Base-by-base conservation (phyloP, 1,284 basidiomycete genomes). In the Malassezia furfur region DNA sequence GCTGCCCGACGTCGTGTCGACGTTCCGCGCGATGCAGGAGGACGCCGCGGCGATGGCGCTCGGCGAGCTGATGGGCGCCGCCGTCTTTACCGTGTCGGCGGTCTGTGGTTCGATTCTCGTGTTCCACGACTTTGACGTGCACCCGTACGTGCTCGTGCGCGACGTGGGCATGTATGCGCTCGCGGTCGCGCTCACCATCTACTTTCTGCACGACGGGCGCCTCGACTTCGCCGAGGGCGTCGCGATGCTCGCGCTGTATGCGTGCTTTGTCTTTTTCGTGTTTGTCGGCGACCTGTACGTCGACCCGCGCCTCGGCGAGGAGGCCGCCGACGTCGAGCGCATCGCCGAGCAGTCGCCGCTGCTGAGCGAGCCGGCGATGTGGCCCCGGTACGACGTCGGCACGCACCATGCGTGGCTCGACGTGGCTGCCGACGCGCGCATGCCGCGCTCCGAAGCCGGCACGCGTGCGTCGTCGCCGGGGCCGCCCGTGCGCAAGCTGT, bases 51-150 rank as follows among this genome's bases (percentile, higher is more conserved):
- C 87, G 51, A 77, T 98, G 50, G 93, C 93, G 0, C 84, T 98
- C 47, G 93, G 93, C 36, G 93, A 98, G 76, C 81, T 98, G 5
- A 79, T 98, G 21, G 93, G 93, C 14, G 93, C 93, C 1, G 91
- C 93, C 1, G 83, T 88, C 1, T 98, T 96, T 78, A 93, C 96
- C 74, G 85, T 91, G 19, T 89, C 88, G 2, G 90, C 91, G 68
- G 91, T 98, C 37, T 91, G 75, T 41, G 93, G 93, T 6, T 87
- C 86, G 15, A 94, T 98, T 84, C 91, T 90, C 69, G 85, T 98
- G 73, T 88, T 96, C 73, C 85, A 85, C 58, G 90, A 91, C 0
- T 98, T 98, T 77, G 81, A 83, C 61, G 89, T 96, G 15, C 80
- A 85, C 31, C 81, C 80, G 0, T 79, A 80, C 36, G 84, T 88